These are phyloP conservation scores for Mortierella sp. DNA, from an alignment of 371 early-diverging fungal genomes.

Conservation along the genomic window DNA sequence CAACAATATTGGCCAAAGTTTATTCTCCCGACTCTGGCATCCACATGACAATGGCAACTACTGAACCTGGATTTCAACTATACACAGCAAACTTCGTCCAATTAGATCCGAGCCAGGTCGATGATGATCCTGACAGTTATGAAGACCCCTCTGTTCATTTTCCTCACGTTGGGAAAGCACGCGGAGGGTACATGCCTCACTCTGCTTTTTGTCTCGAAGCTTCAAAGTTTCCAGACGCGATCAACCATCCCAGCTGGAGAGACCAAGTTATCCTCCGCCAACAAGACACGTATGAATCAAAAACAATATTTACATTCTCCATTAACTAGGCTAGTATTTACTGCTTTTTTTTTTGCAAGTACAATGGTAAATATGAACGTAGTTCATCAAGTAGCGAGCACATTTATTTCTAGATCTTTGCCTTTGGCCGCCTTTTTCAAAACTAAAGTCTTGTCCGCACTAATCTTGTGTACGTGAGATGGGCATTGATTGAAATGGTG, in stretches of 20 bases:
- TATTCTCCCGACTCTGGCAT: slow-evolving; percentile 74
- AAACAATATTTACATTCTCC: slow-evolving; percentile 62
- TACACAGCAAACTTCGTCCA: slow-evolving; percentile 79
- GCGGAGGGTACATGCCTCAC: slow-evolving; percentile 54
- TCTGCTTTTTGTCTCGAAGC: slow-evolving; percentile 80
- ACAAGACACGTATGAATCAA: slow-evolving; percentile 63
- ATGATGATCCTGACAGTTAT: slow-evolving; percentile 21
- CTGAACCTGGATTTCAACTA: slow-evolving; percentile 82
- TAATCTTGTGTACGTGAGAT: too few relatives aligned
- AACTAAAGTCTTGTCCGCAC: too few relatives aligned
- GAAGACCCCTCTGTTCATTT: not conserved
- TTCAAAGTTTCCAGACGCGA: slow-evolving; percentile 75
- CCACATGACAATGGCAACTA: slow-evolving; percentile 67
- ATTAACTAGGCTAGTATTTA: too few relatives aligned
- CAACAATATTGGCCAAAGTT: slow-evolving; percentile 62
- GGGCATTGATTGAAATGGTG: too few relatives aligned
- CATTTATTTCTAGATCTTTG: too few relatives aligned
- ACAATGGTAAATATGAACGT: too few relatives aligned
- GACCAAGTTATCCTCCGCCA: slow-evolving; percentile 61
- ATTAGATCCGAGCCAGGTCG: slow-evolving; percentile 59
- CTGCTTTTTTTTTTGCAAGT: too few relatives aligned
- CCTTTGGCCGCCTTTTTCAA: too few relatives aligned
- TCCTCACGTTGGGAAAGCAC: slow-evolving; percentile 35
- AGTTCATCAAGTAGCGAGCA: too few relatives aligned
- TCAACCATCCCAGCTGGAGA: slow-evolving; percentile 71